phyloP scores from a whole-genome alignment of 2,329 filamentous ascomycete species.

The Malbranchea zuffiana region DNA sequence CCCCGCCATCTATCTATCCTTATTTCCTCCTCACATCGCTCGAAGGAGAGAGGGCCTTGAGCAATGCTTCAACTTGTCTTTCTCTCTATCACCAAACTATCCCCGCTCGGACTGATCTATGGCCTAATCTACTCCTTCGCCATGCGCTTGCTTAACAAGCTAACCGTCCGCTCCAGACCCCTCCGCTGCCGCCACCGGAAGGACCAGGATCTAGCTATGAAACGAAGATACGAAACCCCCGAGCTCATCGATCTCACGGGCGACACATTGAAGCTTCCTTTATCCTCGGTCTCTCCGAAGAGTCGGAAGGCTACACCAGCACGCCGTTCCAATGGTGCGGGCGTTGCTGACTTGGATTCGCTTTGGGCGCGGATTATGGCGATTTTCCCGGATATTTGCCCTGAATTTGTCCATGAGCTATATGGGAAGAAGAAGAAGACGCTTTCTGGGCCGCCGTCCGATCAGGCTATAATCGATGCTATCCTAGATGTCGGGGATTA shows the following conservation, averaged over 20 bases:
- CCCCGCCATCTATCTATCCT: too few relatives aligned
- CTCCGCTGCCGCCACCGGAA: background rate
- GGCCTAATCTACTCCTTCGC: background rate
- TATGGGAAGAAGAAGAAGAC: slow-evolving; percentile 19
- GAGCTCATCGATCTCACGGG: too few relatives aligned
- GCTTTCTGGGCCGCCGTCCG: slow-evolving; percentile 2
- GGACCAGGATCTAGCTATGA: too few relatives aligned
- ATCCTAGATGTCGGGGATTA: slow-evolving; percentile 33
- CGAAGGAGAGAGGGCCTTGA: too few relatives aligned
- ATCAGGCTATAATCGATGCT: slow-evolving; percentile 32
- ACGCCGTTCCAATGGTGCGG: too few relatives aligned
- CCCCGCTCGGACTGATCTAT: slow-evolving; percentile 1
- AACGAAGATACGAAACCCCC: slow-evolving; percentile 4
- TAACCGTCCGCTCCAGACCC: background rate
- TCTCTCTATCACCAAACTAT: too few relatives aligned
- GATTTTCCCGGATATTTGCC: slow-evolving; percentile 41
- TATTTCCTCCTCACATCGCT: too few relatives aligned
- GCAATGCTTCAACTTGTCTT: too few relatives aligned
- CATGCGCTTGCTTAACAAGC: slow-evolving; percentile 1
- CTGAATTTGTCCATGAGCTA: slow-evolving; percentile 31
- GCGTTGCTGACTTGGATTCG: background rate
- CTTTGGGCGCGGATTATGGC: slow-evolving; percentile 27
- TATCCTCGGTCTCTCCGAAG: too few relatives aligned
- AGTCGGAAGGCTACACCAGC: too few relatives aligned
- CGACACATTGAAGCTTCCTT: too few relatives aligned